Evolutionary conservation across 225 moss, liverwort and hornwort species (phyloP), one percentile per base, ranked within the genome.

Genomic region (Polytrichum commune): DNA sequence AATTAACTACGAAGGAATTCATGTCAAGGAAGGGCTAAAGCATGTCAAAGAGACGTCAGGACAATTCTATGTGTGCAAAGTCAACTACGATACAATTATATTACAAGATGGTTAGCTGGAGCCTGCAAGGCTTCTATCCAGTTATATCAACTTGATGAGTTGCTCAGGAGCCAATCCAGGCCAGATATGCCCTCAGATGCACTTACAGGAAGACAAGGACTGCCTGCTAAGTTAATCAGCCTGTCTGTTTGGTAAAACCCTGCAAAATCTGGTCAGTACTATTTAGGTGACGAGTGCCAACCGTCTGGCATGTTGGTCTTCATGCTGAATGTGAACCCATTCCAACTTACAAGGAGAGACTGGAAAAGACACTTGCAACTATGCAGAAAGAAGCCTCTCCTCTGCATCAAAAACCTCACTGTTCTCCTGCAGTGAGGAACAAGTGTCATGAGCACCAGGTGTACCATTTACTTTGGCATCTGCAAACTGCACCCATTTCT

Each of bases 401-500:
- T 81, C 89, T 54, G 83, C 35, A 33, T 74, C 74, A 57, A 29
- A 70, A 53, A 67, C 72, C 23, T 72, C 76, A 53, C 29, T 19
- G 1, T 63, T 64, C 18, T 72, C 75, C 26, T 69, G 78, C 13
- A 74, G 67, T 16, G 65, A 24, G 5, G 68, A 6, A 58, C 60
- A 38, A 8, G 68, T 63, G 54, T 30, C 66, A 54, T 19, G 58
- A 54, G 68, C 69, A 53, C 60, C 73, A 4, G 74, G 54, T 70
- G 74, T 69, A 55, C 54, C 63, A 8, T 55, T 60, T 13, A 72
- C 26, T 58, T 76, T 74, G 5, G 32, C 69, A 22, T 81, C 81
- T 13, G 72, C 35, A 65, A 77, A 89, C 60, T 86, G 76, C 67
- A 84, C 27, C 81, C 84, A 86, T 54, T 77, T 74, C 10, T 86